A percentile compares a stretch with the other conserved stretches of the same genome.
Evolutionary conservation across 441 rosid species (phyloP).

Genomic region (Gossypium aridum): DNA sequence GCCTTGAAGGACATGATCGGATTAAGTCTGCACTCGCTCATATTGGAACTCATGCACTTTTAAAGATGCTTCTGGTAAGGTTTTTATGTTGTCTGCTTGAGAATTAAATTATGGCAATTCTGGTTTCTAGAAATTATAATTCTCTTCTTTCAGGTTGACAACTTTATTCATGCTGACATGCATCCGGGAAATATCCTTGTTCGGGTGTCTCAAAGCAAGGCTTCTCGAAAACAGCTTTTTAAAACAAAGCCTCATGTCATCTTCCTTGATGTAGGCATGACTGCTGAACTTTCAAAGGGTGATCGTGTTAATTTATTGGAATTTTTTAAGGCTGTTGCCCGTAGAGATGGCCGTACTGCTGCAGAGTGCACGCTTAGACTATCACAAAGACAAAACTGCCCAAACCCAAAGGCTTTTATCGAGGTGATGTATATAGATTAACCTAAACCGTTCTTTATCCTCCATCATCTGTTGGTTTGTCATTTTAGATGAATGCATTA

Average conservation of each 20-base stretch:
- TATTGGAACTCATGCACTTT: conserved; percentile 96
- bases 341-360: conserved; percentile 91
- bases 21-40: conserved; percentile 89
- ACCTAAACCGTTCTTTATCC: conserved; percentile 41
- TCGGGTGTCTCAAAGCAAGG: conserved; percentile 54
- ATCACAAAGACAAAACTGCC: conserved; percentile 89
- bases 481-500: not conserved
- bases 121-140: not conserved
- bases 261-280: conserved; percentile 99
- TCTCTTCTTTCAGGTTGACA: conserved; percentile 77
- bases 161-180: conserved; percentile 99
- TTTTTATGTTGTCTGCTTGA: not conserved
- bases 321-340: conserved; percentile 92
- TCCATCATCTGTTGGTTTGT: not conserved
- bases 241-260: conserved; percentile 89
- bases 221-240: conserved; percentile 66
- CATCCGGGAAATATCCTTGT: conserved; percentile 99
- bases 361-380: conserved; percentile 72
- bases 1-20: conserved; percentile 61
- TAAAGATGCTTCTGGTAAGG: conserved; percentile 97
- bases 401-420: conserved; percentile 83
- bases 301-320: conserved; percentile 80
- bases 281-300: conserved; percentile 90
- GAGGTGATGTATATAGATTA: conserved; percentile 41
- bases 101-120: not conserved